Base-by-base conservation (phyloP, 116 monocot species). In the Cymodocea nodosa region DNA sequence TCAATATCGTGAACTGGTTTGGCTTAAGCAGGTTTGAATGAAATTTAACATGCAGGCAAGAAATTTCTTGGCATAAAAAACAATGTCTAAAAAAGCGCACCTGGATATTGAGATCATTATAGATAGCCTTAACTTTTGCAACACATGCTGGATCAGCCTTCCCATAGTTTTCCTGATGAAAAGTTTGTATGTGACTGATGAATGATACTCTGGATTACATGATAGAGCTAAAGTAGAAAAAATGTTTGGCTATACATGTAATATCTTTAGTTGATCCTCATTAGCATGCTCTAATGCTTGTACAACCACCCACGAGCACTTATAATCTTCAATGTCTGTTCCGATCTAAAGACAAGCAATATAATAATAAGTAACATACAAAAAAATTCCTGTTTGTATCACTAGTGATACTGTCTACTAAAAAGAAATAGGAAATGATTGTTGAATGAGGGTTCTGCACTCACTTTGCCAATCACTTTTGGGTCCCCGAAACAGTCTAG, bases 401-500 rank as follows among this genome's bases (percentile, higher is more conserved):
- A 58, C 7, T 56, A 19, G 56, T 56, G 6, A 56, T 30, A 30
- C 30, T 30, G 30, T 1, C 30, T 30, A 30, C 30, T 1, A 30
- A 30, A 30, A 30, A 30, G 30, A 3, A 30, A 30, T 30, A 30
- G 30, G 1, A 54, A 54, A 54, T 19, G 16, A 20, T 54, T 18
- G 6, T 18, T 17, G n/a, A 54, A 20, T 18, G 4, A 60, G 34
- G 35, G 15, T 39, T 23, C 52, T 19, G 15, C 35, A 48, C 60
- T 54, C 59, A 87, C 95, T 87, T 97, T 97, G n/a, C 95, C 95
- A 78, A 90, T 97, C 56, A 90, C 68, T 70, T 85, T 72, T 68
- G 95, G 91, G 81, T 90, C 95, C 69, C 95, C 95, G 82, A 83
- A 97, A 67, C 90, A 90, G 60, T 97, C 95, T 23, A 97, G 72